Base-by-base conservation (phyloP, 2,329 filamentous ascomycete species). In the Calcarisporium arbuscula region DNA sequence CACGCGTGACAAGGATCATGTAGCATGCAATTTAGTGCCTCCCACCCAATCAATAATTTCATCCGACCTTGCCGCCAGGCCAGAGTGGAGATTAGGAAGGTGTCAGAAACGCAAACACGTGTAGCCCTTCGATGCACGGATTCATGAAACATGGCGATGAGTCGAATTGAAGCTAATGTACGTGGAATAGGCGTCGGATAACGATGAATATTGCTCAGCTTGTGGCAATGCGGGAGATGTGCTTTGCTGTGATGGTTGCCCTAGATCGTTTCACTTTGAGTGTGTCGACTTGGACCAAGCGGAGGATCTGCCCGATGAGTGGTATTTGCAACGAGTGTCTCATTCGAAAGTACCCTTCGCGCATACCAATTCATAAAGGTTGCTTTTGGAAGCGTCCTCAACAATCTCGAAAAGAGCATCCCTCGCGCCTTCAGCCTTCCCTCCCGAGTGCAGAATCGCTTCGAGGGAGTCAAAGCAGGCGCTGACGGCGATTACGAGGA, bases 211-310 rank as follows among this genome's bases (percentile, higher is more conserved):
- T 53, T 98, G 90, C 65, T 82, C 82, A 42, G 79, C 87, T 29
- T 98, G 92, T 63, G 78, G 82, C 51, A 84, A 83, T 44, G 83
- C 78, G 46, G 90, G 90, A 38, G 79, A 87, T 48, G 74, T 98
- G 43, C 73, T 96, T 45, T 95, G 89, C 63, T 98, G 92, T 60
- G 92, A 96, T 64, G 85, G 84, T 43, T 98, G 92, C 63, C 77
- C 82, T 41, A 79, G 86, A 46, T 86, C 89, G 6, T 95, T 94
- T 61, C 92, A 96, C 61, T 87, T 92, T 56, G 72, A 77, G 40
- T 96, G 92, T 57, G 77, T 92, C 46, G 83, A 94, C 58, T 88
- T 90, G 42, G 82, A 86, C 25, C 67, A 87, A 46, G 71, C 79
- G 36, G 72, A 76, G 32, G 68, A 71, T 35, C 67, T 82, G 39